phyloP scores from a whole-genome alignment of 495 filamentous ascomycete species.

The Penicillium dipodomyicola region DNA sequence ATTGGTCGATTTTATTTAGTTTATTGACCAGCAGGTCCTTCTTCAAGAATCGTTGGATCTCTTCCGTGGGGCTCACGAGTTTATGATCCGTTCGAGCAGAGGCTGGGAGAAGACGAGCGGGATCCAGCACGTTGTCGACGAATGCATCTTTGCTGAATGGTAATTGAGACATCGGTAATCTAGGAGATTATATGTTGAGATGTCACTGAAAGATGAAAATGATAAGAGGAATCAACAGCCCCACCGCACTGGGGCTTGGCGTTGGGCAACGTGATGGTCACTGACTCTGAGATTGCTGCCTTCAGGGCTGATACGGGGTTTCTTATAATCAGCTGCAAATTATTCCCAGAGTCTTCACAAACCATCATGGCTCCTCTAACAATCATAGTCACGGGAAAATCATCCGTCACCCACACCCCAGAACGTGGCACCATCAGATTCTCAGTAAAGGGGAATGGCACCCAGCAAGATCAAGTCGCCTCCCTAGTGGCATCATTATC shows the following conservation, averaged over 20 bases:
- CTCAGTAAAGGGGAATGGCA: conserved; percentile 15
- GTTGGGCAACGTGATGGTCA: too few relatives aligned
- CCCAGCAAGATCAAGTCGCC: conserved; percentile 16
- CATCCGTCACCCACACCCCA: conserved; percentile 15
- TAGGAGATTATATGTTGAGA: too few relatives aligned
- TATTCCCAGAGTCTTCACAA: neutral
- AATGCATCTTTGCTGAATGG: neutral
- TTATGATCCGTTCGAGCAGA: neutral
- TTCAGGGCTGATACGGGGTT: too few relatives aligned
- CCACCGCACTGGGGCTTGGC: too few relatives aligned
- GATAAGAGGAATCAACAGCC: too few relatives aligned
- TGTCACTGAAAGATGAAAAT: too few relatives aligned
- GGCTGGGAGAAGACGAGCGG: neutral
- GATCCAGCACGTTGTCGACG: neutral
- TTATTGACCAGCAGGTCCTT: conserved; percentile 1
- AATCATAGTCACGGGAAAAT: conserved; percentile 21
- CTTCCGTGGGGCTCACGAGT: neutral
- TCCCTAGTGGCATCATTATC: conserved; percentile 6
- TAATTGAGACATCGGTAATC: neutral
- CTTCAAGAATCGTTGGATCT: conserved; percentile 1
- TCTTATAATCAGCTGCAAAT: neutral
- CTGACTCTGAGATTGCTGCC: too few relatives aligned
- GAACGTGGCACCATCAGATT: conserved; percentile 21
- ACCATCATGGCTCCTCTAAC: conserved; percentile 21
- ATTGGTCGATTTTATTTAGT: conserved; percentile 35